A percentile compares a stretch with the other conserved stretches of the same genome.
These are phyloP conservation scores for Protea cynaroides DNA, from an alignment of 164 flowering plant genomes.

Conservation along the genomic window DNA sequence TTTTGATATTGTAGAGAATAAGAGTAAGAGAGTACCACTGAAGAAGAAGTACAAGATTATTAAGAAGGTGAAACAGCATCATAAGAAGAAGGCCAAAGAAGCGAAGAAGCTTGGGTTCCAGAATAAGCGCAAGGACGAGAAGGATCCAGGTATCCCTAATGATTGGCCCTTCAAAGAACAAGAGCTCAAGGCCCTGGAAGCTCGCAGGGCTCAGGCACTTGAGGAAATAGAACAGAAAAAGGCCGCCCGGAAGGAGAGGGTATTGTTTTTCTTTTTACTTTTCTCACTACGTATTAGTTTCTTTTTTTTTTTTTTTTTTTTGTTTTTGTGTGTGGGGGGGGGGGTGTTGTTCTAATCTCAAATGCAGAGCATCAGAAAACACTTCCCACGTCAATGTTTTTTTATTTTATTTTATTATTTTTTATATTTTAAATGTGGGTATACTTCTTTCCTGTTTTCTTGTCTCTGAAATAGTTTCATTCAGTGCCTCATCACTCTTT, in stretches of 20 bases:
- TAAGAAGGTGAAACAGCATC: constrained; percentile 83
- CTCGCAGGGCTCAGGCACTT: constrained; percentile 63
- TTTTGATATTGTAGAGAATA: constrained; percentile 54
- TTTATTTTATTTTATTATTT: no score
- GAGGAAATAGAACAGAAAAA: constrained; percentile 89
- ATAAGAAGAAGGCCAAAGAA: constrained; percentile 92
- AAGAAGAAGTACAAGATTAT: constrained; percentile 83
- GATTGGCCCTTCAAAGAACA: constrained; percentile 98
- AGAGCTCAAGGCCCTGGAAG: constrained; percentile 92
- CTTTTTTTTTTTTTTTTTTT: neutral
- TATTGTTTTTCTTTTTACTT: no score
- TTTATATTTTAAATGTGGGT: no score
- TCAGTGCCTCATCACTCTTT: no score
- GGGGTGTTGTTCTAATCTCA: no score
- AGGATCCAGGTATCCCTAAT: constrained; percentile 95
- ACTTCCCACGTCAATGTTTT: no score
- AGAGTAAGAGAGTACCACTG: constrained; percentile 84
- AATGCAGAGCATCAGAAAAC: no score
- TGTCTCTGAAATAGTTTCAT: neutral
- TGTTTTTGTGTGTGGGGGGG: no score
- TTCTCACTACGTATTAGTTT: neutral
- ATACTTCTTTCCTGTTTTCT: no score
- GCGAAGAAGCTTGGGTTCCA: constrained; percentile 72
- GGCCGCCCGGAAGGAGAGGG: constrained; percentile 94
- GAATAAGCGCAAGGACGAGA: constrained; percentile 58